Evolutionary conservation across 108 stramenopile genomes (phyloP).

Genomic region (Stephanodiscus minutulus): DNA sequence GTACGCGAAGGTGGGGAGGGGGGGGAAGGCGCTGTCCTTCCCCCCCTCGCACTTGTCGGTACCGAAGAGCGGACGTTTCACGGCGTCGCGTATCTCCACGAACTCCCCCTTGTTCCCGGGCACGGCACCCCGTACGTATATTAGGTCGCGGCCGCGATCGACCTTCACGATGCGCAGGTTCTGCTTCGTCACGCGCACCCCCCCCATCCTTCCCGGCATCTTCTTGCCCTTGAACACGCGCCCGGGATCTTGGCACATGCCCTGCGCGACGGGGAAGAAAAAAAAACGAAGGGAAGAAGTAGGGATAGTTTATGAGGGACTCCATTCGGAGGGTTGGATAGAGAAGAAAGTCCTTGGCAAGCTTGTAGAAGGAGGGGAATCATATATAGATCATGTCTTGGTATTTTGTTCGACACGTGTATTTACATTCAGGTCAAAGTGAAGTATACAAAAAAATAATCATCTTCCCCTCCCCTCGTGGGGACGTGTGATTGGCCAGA

Average conservation of each 20-base stretch:
- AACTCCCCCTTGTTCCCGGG: constrained; percentile 94
- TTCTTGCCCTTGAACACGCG: constrained; percentile 98
- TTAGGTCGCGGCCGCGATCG: constrained; percentile 89
- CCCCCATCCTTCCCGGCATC: constrained; percentile 98
- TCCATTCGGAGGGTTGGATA: not conserved
- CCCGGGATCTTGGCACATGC: constrained; percentile 93
- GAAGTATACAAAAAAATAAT: constrained; percentile 23
- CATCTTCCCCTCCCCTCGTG: constrained; percentile 24
- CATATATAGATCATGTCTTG: not conserved
- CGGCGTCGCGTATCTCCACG: constrained; percentile 91
- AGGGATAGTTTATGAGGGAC: not conserved
- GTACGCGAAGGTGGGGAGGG: constrained; percentile 81
- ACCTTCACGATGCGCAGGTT: constrained; percentile 90
- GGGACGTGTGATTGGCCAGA: too few species aligned
- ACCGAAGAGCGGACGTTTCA: constrained; percentile 84
- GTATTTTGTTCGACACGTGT: constrained; percentile 6
- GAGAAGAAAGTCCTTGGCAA: not conserved
- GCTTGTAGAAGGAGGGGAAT: not conserved
- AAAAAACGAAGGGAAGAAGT: not conserved
- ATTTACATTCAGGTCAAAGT: constrained; percentile 21
- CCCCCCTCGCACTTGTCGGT: constrained; percentile 72
- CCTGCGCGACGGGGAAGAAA: constrained; percentile 12
- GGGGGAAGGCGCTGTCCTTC: constrained; percentile 64
- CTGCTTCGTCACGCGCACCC: constrained; percentile 83
- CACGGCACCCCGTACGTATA: constrained; percentile 91